A percentile compares a stretch with the other conserved stretches of the same genome.
Conservation (phyloP, 106 monocot genomes). For the Platanthera zijinensis region DNA sequence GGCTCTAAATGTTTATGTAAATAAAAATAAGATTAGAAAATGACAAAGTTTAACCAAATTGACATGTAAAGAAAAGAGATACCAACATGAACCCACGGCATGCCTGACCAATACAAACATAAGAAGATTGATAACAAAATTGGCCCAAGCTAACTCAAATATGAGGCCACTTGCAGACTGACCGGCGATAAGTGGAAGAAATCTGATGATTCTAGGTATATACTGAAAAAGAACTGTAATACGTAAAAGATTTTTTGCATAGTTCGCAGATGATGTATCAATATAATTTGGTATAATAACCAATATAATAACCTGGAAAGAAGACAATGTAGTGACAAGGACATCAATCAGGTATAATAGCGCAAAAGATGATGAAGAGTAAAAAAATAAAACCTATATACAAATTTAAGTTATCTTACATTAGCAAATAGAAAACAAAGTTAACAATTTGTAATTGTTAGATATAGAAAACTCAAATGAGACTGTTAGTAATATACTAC, state of each 20-base stretch:
- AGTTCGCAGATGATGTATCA: slow-evolving; percentile 69
- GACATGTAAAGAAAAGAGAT: slow-evolving; percentile 90
- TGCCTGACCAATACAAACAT: slow-evolving; percentile 92
- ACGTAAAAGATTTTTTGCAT: slow-evolving; percentile 77
- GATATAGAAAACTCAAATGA: too few relatives aligned
- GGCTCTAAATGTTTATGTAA: not conserved
- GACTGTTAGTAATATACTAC: too few relatives aligned
- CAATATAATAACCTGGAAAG: slow-evolving; percentile 70
- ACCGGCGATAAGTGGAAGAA: slow-evolving; percentile 63
- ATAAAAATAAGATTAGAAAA: not conserved
- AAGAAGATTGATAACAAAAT: slow-evolving; percentile 88
- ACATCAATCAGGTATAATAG: not conserved
- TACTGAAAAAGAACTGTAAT: slow-evolving; percentile 80
- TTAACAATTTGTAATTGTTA: not conserved
- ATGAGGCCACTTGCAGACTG: slow-evolving; percentile 82
- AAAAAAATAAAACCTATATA: not conserved
- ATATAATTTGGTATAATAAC: slow-evolving; percentile 52
- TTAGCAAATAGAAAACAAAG: not conserved
- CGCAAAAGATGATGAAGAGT: not conserved
- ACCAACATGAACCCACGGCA: slow-evolving; percentile 95
- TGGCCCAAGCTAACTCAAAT: slow-evolving; percentile 95
- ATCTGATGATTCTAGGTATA: slow-evolving; percentile 66
- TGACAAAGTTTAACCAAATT: not conserved
- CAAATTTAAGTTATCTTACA: not conserved
- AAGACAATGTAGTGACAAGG: slow-evolving; percentile 3